These are phyloP conservation scores for Lentinula detonsa DNA, from an alignment of 768 basidiomycete genomes.

Conservation along the genomic window DNA sequence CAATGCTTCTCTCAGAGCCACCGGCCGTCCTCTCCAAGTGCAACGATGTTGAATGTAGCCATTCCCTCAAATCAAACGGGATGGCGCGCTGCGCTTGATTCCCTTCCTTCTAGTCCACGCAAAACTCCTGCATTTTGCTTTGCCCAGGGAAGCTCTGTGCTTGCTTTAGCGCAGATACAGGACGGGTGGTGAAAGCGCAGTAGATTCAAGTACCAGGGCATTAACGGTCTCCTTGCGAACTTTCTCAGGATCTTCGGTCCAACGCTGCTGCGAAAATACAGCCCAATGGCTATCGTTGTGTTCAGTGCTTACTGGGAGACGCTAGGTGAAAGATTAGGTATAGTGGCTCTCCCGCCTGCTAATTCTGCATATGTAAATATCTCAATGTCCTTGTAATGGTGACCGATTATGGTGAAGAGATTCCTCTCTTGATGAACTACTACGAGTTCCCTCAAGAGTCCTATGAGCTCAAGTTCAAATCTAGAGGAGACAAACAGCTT, in stretches of 20 bases:
- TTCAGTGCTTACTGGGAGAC: conserved; percentile 87
- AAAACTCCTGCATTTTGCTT: conserved; percentile 75
- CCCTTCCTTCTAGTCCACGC: conserved; percentile 48
- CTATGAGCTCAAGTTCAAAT: conserved; percentile 64
- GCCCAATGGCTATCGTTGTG: conserved; percentile 53
- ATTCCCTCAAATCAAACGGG: conserved; percentile 26
- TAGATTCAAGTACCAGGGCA: conserved; percentile 28
- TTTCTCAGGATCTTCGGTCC: conserved; percentile 52
- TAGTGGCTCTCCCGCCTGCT: not conserved
- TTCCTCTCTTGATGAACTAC: conserved; percentile 57
- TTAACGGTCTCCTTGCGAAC: conserved; percentile 44
- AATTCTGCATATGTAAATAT: not conserved
- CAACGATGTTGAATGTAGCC: too few species aligned
- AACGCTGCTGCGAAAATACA: conserved; percentile 58
- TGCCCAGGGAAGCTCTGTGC: conserved; percentile 42
- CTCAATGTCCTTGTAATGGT: conserved; percentile 31
- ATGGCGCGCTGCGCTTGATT: conserved; percentile 35
- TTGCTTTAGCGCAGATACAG: not conserved
- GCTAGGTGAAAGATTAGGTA: conserved; percentile 49
- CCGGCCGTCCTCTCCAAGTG: too few species aligned
- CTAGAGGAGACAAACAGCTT: conserved; percentile 52
- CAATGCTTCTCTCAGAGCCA: too few species aligned
- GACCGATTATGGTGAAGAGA: conserved; percentile 71
- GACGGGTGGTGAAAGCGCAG: not conserved
- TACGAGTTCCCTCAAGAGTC: conserved; percentile 56